Evolutionary conservation across 441 rosid genomes (phyloP).

Genomic region (Populus trichocarpa): DNA sequence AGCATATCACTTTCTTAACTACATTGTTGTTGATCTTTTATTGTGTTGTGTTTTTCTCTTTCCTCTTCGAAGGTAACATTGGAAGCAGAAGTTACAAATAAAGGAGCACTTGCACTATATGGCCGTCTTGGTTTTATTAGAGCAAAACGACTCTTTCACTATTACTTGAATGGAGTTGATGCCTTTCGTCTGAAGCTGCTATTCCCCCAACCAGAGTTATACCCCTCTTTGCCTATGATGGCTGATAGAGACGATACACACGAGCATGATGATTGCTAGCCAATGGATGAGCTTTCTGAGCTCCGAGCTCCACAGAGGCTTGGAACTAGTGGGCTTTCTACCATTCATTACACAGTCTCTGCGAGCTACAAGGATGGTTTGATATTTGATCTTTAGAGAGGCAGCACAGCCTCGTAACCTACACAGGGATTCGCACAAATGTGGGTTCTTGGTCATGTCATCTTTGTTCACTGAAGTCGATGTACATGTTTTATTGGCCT

Average conservation of each 20-base stretch:
- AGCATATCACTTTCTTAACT: neutral
- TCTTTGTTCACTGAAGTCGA: neutral
- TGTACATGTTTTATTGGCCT: neutral
- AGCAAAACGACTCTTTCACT: conserved; percentile 80
- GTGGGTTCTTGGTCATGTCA: neutral
- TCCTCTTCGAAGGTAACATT: conserved; percentile 60
- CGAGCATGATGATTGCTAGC: neutral
- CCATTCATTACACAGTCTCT: neutral
- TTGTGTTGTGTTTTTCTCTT: neutral
- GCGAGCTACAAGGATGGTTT: neutral
- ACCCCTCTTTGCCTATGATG: conserved; percentile 35
- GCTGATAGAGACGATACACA: conserved; percentile 1
- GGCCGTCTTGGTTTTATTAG: conserved; percentile 90
- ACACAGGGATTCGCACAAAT: neutral
- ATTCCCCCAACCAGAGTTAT: conserved; percentile 53
- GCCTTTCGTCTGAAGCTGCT: conserved; percentile 81
- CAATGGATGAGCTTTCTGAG: neutral
- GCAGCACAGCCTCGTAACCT: neutral
- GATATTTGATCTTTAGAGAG: neutral
- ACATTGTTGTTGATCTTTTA: neutral
- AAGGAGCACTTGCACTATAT: conserved; percentile 92
- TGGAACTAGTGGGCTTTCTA: neutral
- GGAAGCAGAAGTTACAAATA: conserved; percentile 96
- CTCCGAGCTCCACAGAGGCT: neutral
- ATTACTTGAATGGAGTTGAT: conserved; percentile 90